A percentile compares a stretch with the other conserved stretches of the same genome.
These are phyloP conservation scores for Hypoxylon sp. DNA, from an alignment of 2,329 filamentous ascomycete genomes.

Conservation along the genomic window DNA sequence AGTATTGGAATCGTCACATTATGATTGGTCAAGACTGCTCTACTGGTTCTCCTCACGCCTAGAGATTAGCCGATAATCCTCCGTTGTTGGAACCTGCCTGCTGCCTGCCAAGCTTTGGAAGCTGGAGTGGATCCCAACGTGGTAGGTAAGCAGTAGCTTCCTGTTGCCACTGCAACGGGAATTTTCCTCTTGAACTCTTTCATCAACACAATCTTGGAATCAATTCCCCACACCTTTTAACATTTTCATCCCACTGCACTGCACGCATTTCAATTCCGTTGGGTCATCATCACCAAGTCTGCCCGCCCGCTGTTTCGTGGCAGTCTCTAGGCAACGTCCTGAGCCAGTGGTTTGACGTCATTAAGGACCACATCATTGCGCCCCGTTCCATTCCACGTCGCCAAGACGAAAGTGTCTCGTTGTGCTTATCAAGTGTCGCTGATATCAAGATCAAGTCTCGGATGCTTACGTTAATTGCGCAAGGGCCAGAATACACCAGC, in stretches of 20 bases:
- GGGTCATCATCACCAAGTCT: conserved; percentile 21
- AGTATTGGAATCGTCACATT: background rate
- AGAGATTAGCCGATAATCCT: conserved; percentile 30
- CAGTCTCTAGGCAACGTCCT: conserved; percentile 6
- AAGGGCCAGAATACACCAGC: background rate
- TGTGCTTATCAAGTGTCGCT: conserved; percentile 21
- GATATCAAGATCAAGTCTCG: conserved; percentile 8
- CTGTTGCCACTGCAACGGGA: conserved; percentile 43
- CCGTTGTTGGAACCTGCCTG: conserved; percentile 16
- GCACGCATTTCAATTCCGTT: conserved; percentile 11
- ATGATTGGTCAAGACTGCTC: conserved; percentile 20
- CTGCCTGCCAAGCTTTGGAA: background rate
- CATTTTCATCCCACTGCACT: conserved; percentile 14
- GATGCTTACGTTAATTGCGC: conserved; percentile 16
- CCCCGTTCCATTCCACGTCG: conserved; percentile 29
- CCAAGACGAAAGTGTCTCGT: conserved; percentile 15
- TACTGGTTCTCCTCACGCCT: background rate
- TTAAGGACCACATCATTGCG: conserved; percentile 3
- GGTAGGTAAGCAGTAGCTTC: conserved; percentile 20
- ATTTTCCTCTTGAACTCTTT: conserved; percentile 35
- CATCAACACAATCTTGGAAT: conserved; percentile 42
- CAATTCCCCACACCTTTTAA: conserved; percentile 23
- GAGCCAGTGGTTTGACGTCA: conserved; percentile 12
- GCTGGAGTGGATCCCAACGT: conserved; percentile 13
- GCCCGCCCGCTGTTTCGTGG: conserved; percentile 7